Conservation (phyloP, 225 moss, liverwort and hornwort genomes). For the Marchantia paleacea region DNA sequence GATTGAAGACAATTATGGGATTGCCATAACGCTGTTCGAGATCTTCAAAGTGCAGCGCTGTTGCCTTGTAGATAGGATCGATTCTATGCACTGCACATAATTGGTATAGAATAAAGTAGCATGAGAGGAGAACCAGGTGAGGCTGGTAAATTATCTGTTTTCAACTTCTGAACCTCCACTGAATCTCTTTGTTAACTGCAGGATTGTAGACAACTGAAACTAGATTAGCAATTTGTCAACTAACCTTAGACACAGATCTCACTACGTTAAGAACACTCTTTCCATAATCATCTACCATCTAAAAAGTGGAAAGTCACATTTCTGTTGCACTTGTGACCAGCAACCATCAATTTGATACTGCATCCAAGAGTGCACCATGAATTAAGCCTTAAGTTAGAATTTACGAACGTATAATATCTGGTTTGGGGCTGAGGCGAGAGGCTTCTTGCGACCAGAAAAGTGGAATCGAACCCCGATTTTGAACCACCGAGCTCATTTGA, state of each 20-base stretch:
- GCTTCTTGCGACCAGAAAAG: conserved; percentile 94
- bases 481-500: conserved; percentile 91
- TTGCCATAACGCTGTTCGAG: conserved; percentile 86
- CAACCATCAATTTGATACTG: background rate
- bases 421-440: conserved; percentile 84
- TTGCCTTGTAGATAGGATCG: conserved; percentile 81
- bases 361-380: background rate
- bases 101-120: background rate
- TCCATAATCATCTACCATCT: background rate
- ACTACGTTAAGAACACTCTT: background rate
- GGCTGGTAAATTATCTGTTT: background rate
- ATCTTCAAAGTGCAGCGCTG: conserved; percentile 81
- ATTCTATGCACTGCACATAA: conserved; percentile 70
- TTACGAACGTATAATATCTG: conserved; percentile 77
- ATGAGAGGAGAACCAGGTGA: background rate
- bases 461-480: conserved; percentile 91
- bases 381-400: background rate
- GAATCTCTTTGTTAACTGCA: background rate
- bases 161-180: background rate
- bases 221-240: background rate
- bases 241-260: background rate
- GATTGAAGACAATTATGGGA: conserved; percentile 83
- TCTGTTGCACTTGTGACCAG: background rate
- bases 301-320: background rate
- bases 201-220: background rate